Conservation (phyloP, 805 yeast genomes). For the Metschnikowia lachancei region DNA sequence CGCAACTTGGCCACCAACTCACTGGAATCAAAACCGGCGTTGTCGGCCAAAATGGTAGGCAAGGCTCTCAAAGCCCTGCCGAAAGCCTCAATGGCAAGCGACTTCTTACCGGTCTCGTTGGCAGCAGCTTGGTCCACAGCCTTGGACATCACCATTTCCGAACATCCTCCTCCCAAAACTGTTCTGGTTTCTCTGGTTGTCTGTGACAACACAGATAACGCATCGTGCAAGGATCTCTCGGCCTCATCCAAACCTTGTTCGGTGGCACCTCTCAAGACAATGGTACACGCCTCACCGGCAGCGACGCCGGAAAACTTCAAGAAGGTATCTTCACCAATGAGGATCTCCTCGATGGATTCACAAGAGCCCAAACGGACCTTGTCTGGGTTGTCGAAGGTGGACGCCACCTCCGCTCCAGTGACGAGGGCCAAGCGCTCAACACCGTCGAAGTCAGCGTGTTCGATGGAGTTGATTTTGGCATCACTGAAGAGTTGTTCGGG, state of each 20-base stretch:
- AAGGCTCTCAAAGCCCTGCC: conserved; percentile 91
- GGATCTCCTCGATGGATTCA: conserved; percentile 83
- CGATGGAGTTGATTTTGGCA: conserved; percentile 82
- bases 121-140: conserved; percentile 94
- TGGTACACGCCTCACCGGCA: conserved; percentile 94
- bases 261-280: conserved; percentile 71
- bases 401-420: conserved; percentile 97
- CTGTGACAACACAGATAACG: conserved; percentile 90
- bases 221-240: conserved; percentile 75
- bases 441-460: conserved; percentile 98
- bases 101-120: conserved; percentile 87
- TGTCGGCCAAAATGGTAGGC: conserved; percentile 94
- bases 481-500: conserved; percentile 95
- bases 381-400: conserved; percentile 92
- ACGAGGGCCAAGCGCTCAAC: conserved; percentile 94
- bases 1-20: conserved; percentile 88
- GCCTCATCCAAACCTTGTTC: conserved; percentile 48
- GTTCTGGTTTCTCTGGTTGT: conserved; percentile 91
- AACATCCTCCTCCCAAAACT: conserved; percentile 91
- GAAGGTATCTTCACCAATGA: conserved; percentile 90
- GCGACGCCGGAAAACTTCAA: conserved; percentile 93
- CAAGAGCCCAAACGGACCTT: conserved; percentile 83
- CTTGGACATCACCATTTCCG: conserved; percentile 88
- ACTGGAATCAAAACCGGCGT: conserved; percentile 94
- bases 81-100: conserved; percentile 91